A percentile compares a stretch with the other conserved stretches of the same genome.
These are phyloP conservation scores for Populus trichocarpa DNA, from an alignment of 441 rosid species.

Conservation along the genomic window DNA sequence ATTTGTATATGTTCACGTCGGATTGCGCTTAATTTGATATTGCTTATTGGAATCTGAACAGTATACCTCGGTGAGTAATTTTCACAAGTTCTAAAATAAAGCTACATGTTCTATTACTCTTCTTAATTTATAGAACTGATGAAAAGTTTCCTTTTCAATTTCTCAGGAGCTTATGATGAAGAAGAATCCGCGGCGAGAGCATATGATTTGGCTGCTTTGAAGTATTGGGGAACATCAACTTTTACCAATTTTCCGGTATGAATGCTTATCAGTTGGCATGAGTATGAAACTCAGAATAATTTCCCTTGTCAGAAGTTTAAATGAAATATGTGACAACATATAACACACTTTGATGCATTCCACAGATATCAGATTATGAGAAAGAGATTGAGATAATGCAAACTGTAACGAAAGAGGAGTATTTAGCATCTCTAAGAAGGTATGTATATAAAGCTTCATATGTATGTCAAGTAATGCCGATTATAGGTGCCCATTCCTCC, in stretches of 20 bases:
- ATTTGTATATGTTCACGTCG: constrained; percentile 9
- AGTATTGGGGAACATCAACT: no score
- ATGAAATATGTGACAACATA: background rate
- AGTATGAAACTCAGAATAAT: no score
- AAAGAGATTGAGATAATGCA: constrained; percentile 48
- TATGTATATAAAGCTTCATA: constrained; percentile 7
- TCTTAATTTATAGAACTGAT: background rate
- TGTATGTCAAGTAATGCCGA: background rate
- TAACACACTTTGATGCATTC: background rate
- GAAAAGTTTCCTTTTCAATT: constrained; percentile 7
- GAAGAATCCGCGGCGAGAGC: constrained; percentile 47
- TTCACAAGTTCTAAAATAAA: background rate
- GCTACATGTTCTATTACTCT: background rate
- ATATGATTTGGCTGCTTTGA: no score
- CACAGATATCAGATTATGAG: constrained; percentile 53
- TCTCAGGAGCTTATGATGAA: constrained; percentile 60
- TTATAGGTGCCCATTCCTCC: background rate
- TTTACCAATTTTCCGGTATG: constrained; percentile 59
- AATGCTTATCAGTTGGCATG: background rate
- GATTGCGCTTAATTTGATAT: constrained; percentile 15
- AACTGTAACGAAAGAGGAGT: constrained; percentile 49
- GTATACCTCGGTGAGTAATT: constrained; percentile 56
- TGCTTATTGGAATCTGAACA: constrained; percentile 20
- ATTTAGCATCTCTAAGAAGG: constrained; percentile 62
- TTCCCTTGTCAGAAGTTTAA: no score